phyloP scores from a whole-genome alignment of 2,329 filamentous ascomycete genomes.

The Calonectria pseudoturangicola region DNA sequence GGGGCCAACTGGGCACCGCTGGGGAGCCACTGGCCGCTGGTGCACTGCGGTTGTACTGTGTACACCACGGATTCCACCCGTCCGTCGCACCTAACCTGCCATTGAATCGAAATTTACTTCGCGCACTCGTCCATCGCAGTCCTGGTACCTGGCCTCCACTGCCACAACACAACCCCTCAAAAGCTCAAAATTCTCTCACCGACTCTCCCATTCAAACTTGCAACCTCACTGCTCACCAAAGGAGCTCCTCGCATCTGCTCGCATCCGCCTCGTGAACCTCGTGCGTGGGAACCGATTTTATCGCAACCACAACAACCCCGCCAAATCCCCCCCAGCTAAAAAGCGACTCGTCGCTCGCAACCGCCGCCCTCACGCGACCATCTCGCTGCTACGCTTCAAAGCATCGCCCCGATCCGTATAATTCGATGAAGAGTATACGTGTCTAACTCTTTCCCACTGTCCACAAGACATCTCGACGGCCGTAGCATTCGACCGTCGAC shows the following conservation, averaged over 20 bases:
- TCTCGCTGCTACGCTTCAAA: slow-evolving; percentile 7
- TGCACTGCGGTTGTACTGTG: slow-evolving; percentile 10
- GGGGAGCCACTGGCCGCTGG: slow-evolving; percentile 10
- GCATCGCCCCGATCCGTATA: slow-evolving; percentile 8
- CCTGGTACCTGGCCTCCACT: slow-evolving; percentile 39
- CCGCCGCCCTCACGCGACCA: slow-evolving; percentile 49
- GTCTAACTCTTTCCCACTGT: slow-evolving; percentile 48
- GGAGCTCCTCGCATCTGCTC: slow-evolving; percentile 29
- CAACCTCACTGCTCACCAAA: slow-evolving; percentile 26
- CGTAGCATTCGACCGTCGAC: slow-evolving; percentile 52
- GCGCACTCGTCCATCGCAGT: slow-evolving; percentile 33
- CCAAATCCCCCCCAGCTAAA: slow-evolving; percentile 13
- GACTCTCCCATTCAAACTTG: slow-evolving; percentile 34
- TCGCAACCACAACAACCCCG: slow-evolving; percentile 37
- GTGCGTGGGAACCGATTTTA: slow-evolving; percentile 26
- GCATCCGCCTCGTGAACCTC: background rate
- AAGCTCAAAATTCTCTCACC: slow-evolving; percentile 42
- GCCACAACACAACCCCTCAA: slow-evolving; percentile 42
- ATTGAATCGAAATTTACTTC: slow-evolving; percentile 39
- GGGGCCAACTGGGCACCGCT: background rate
- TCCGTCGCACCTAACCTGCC: slow-evolving; percentile 27
- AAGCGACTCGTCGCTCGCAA: slow-evolving; percentile 12
- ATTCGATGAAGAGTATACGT: slow-evolving; percentile 55
- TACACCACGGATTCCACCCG: slow-evolving; percentile 18
- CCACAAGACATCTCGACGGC: slow-evolving; percentile 52